These are phyloP conservation scores for Musa schizocarpa DNA, from an alignment of 176 grass and related monocot species.

Conservation along the genomic window DNA sequence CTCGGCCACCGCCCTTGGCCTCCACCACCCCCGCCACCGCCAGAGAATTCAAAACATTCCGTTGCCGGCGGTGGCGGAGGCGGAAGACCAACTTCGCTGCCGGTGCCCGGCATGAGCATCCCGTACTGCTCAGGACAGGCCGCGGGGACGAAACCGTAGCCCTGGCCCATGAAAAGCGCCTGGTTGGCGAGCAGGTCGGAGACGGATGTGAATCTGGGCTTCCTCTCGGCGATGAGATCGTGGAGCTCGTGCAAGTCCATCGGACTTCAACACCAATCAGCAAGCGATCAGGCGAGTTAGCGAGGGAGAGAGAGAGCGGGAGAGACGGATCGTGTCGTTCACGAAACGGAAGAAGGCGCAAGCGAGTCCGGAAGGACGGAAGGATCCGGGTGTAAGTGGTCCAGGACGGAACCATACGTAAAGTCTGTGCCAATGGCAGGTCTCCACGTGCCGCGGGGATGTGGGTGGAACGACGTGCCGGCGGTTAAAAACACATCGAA, in stretches of 20 bases:
- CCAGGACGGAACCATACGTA: constrained; percentile 8
- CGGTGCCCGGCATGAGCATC: background rate
- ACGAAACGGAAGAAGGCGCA: background rate
- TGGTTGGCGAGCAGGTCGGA: background rate
- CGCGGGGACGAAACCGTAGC: too few relatives aligned
- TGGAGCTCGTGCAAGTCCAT: constrained; percentile 18
- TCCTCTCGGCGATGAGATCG: background rate
- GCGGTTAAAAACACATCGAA: too few relatives aligned
- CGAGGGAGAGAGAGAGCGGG: background rate
- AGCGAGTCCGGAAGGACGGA: background rate
- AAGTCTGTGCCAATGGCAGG: background rate
- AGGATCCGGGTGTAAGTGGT: background rate
- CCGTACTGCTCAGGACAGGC: background rate
- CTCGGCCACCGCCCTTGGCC: constrained; percentile 43
- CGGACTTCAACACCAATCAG: background rate
- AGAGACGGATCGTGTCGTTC: constrained; percentile 37
- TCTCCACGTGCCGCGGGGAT: background rate
- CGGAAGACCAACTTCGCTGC: background rate
- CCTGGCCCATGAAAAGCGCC: background rate
- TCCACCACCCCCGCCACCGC: background rate
- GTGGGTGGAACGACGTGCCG: too few relatives aligned
- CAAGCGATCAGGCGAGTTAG: background rate
- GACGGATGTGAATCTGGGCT: background rate
- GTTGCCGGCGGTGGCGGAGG: background rate
- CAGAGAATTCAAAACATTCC: background rate